Conservation (phyloP, 768 basidiomycete genomes). For the Boletus fagicola region DNA sequence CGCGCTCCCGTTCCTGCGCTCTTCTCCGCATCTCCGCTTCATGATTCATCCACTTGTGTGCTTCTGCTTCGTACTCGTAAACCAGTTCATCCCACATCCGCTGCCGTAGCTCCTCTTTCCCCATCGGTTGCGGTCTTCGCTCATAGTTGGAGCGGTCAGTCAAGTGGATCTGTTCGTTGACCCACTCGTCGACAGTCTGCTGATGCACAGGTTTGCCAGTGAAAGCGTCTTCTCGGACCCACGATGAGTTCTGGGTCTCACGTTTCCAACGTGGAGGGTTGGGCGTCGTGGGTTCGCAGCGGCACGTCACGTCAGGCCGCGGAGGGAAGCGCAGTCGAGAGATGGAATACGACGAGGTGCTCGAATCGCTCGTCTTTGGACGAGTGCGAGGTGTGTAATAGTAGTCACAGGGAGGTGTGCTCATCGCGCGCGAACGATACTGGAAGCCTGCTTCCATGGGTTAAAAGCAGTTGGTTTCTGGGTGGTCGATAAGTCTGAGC, state of each 20-base stretch:
- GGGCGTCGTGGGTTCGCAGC: constrained; percentile 13
- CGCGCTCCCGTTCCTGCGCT: constrained; percentile 45
- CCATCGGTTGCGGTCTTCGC: constrained; percentile 26
- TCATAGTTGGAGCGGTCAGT: constrained; percentile 30
- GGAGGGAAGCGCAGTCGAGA: constrained; percentile 24
- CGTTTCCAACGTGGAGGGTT: constrained; percentile 29
- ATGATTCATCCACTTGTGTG: constrained; percentile 52
- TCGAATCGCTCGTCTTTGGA: constrained; percentile 24
- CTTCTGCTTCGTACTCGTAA: constrained; percentile 50
- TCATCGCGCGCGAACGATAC: constrained; percentile 27
- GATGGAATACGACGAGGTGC: constrained; percentile 10
- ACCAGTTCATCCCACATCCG: constrained; percentile 53
- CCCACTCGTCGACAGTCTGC: constrained; percentile 63
- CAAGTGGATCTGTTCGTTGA: constrained; percentile 50
- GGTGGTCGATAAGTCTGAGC: constrained; percentile 14
- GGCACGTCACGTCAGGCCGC: constrained; percentile 16
- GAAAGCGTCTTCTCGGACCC: constrained; percentile 50
- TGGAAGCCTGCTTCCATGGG: constrained; percentile 32
- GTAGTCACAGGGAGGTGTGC: constrained; percentile 20
- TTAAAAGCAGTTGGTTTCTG: constrained; percentile 1
- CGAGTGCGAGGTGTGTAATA: constrained; percentile 15
- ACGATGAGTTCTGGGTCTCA: constrained; percentile 32
- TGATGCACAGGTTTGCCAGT: constrained; percentile 43
- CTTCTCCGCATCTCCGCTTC: constrained; percentile 46
- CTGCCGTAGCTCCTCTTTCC: constrained; percentile 33